Conservation (phyloP, 2,329 filamentous ascomycete genomes). For the Trichophyton benhamiae region DNA sequence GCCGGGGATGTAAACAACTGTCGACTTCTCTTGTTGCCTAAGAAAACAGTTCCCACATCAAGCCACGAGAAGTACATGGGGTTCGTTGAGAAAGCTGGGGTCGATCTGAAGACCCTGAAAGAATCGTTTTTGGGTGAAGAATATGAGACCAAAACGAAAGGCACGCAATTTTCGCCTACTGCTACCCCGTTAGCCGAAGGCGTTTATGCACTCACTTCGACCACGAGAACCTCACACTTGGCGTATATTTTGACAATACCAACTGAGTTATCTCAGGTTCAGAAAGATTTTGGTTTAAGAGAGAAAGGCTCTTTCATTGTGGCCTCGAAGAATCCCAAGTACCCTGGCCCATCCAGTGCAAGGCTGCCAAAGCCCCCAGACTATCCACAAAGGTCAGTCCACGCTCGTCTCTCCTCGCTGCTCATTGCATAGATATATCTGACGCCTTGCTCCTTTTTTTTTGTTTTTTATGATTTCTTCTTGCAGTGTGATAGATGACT, state of each 20-base stretch:
- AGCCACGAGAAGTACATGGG: slow-evolving; percentile 61
- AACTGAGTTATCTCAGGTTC: slow-evolving; percentile 54
- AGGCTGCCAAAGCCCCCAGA: slow-evolving; percentile 53
- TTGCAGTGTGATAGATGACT: slow-evolving; percentile 55
- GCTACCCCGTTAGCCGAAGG: slow-evolving; percentile 71
- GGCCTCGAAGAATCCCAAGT: slow-evolving; percentile 67
- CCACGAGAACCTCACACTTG: slow-evolving; percentile 60
- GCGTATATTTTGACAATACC: slow-evolving; percentile 71
- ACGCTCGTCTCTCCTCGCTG: neutral
- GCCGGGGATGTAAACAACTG: slow-evolving; percentile 49
- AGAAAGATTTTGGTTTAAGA: slow-evolving; percentile 60
- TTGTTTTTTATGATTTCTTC: neutral
- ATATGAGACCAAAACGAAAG: slow-evolving; percentile 65
- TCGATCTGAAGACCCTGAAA: slow-evolving; percentile 56
- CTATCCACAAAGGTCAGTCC: slow-evolving; percentile 55
- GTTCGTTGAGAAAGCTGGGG: slow-evolving; percentile 66
- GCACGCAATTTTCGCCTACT: slow-evolving; percentile 54
- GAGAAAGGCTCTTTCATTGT: slow-evolving; percentile 64
- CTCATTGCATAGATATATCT: neutral
- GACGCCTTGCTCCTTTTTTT: neutral
- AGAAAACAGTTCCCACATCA: slow-evolving; percentile 65
- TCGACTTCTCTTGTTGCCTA: slow-evolving; percentile 65
- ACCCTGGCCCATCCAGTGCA: slow-evolving; percentile 51
- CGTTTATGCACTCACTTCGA: slow-evolving; percentile 67
- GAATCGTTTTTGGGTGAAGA: slow-evolving; percentile 56